Conservation (phyloP, 176 grass and related monocot species). For the Pharus latifolius region DNA sequence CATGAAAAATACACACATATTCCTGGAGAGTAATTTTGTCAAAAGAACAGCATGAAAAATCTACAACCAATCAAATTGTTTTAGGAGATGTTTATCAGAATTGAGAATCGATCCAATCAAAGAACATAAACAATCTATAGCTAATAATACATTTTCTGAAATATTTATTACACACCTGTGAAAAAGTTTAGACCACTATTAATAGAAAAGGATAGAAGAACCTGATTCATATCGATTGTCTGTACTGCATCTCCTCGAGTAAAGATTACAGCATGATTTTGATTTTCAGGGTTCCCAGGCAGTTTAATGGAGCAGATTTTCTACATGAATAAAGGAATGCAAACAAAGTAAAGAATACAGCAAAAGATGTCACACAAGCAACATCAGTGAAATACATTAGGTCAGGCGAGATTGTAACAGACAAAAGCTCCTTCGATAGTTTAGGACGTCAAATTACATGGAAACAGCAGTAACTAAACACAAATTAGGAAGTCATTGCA, state of each 20-base stretch:
- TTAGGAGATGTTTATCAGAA: neutral
- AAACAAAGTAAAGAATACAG: neutral
- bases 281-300: conserved; percentile 94
- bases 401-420: neutral
- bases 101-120: neutral
- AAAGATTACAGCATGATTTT: conserved; percentile 98
- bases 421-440: neutral
- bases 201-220: neutral
- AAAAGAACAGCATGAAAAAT: neutral
- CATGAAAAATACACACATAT: too few relatives aligned
- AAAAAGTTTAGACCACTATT: neutral
- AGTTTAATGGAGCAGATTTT: conserved; percentile 95
- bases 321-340: conserved; percentile 34
- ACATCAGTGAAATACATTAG: conserved; percentile 8
- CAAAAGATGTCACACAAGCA: conserved; percentile 16
- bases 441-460: neutral
- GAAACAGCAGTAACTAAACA: neutral
- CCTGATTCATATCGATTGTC: conserved; percentile 99
- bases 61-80: neutral
- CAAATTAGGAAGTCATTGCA: too few relatives aligned
- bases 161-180: neutral
- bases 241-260: conserved; percentile 90
- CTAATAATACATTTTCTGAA: neutral
- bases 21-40: too few relatives aligned
- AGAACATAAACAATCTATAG: neutral